phyloP scores from a whole-genome alignment of 1,284 basidiomycete genomes.

The Bondarzewia mesenterica region DNA sequence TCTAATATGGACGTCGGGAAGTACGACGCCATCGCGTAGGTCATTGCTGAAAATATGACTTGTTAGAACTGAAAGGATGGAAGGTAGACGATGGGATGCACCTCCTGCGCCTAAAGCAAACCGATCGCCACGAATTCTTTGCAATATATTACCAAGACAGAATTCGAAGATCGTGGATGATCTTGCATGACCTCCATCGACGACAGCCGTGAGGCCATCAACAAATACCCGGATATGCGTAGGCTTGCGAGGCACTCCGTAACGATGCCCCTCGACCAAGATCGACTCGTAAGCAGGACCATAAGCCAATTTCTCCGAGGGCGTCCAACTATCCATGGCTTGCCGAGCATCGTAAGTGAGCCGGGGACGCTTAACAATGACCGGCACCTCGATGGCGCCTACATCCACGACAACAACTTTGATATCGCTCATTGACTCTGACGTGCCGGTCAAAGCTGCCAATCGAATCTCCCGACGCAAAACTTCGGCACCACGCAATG shows the following conservation, averaged over 20 bases:
- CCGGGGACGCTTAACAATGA: slow-evolving; percentile 21
- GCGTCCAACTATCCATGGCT: slow-evolving; percentile 60
- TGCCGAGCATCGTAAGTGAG: slow-evolving; percentile 29
- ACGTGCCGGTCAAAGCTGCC: slow-evolving; percentile 40
- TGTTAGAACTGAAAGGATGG: not conserved
- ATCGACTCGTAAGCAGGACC: slow-evolving; percentile 53
- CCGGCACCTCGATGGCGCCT: slow-evolving; percentile 39
- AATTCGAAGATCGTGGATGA: slow-evolving; percentile 34
- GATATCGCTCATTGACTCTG: slow-evolving; percentile 51
- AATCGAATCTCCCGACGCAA: slow-evolving; percentile 62
- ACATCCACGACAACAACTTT: slow-evolving; percentile 61
- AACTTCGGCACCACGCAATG: slow-evolving; percentile 59
- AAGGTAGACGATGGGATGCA: slow-evolving; percentile 23
- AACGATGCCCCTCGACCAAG: slow-evolving; percentile 30
- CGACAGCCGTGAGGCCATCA: slow-evolving; percentile 44
- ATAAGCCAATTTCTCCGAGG: slow-evolving; percentile 62
- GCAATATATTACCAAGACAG: slow-evolving; percentile 35
- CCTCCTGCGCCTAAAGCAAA: slow-evolving; percentile 70
- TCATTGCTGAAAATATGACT: slow-evolving; percentile 37
- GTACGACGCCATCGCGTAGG: slow-evolving; percentile 58
- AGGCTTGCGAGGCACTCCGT: slow-evolving; percentile 38
- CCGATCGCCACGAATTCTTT: slow-evolving; percentile 53
- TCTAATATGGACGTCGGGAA: slow-evolving; percentile 65
- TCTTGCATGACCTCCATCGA: slow-evolving; percentile 39
- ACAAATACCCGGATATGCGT: slow-evolving; percentile 53